Base-by-base conservation (phyloP, 306 rosid genomes). In the Senna tora region DNA sequence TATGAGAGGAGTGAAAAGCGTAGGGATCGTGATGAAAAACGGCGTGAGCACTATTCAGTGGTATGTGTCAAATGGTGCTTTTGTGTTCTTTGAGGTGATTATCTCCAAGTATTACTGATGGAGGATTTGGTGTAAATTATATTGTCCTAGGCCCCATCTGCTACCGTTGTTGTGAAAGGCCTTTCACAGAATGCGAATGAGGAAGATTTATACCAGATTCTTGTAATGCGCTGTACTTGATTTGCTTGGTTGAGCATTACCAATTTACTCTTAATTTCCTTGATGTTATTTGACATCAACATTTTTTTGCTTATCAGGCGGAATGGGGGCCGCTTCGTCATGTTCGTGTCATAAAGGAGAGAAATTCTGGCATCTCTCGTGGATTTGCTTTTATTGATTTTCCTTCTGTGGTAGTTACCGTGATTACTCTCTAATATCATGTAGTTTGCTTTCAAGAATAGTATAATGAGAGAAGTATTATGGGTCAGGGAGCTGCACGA, bases 311-410 rank as follows among this genome's bases (percentile, higher is more conserved):
- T 53, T 76, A 47, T 74, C 77, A 94, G 99, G 89, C 96, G 59
- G 99, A 94, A 82, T 94, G 99, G 97, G 96, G 99, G 13, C 99
- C 97, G 28, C 97, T 94, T 69, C 91, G 99, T 47, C 99, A 91
- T 82, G 92, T 94, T 61, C 97, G 99, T 19, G 96, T 94, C 67
- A 94, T 94, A 82, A 94, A 89, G 82, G 99, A 94, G 86, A 87
- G 99, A 65, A 91, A 75, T 83, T 91, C 99, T 66, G 97, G 99
- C 79, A 72, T 83, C 59, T 94, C 99, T 9, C 90, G 99, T 16
- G 99, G 99, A 82, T 94, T 94, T 87, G 99, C 99, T 15, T 94
- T 94, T 74, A 91, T 94, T 70, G 99, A 94, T 82, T 94, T 94
- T 78, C 96, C 97, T 68, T 87, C 96, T n/a, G 87, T 94, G 99